Conservation (phyloP, 2,329 filamentous ascomycete genomes). For the Aspergillus pseudoviridinutans region DNA sequence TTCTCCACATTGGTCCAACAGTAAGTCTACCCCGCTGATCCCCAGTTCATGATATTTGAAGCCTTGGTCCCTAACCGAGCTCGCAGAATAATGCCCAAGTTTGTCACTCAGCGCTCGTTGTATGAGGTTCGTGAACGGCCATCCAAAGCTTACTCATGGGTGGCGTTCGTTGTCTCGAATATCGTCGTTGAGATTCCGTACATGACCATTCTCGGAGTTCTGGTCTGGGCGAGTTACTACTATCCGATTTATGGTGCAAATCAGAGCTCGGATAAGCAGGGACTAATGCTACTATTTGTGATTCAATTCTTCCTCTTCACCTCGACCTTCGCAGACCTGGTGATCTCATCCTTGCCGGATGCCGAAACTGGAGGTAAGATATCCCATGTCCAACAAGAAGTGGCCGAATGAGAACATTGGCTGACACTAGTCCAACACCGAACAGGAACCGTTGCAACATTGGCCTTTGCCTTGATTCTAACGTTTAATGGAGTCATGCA, state of each 20-base stretch:
- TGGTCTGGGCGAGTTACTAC: slow-evolving; percentile 80
- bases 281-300: slow-evolving; percentile 72
- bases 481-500: slow-evolving; percentile 68
- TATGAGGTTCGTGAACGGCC: slow-evolving; percentile 59
- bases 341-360: slow-evolving; percentile 69
- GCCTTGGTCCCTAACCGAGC: too few relatives aligned
- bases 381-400: too few relatives aligned
- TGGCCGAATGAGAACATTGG: too few relatives aligned
- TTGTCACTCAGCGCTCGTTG: slow-evolving; percentile 54
- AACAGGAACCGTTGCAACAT: slow-evolving; percentile 60
- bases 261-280: slow-evolving; percentile 61
- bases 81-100: slow-evolving; percentile 51
- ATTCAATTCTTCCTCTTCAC: slow-evolving; percentile 74
- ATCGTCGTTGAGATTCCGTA: slow-evolving; percentile 74
- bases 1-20: slow-evolving; percentile 58
- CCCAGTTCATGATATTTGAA: too few relatives aligned
- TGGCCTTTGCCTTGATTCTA: slow-evolving; percentile 79
- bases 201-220: slow-evolving; percentile 67
- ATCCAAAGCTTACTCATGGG: slow-evolving; percentile 70
- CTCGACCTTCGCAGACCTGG: slow-evolving; percentile 71
- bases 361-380: slow-evolving; percentile 62
- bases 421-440: too few relatives aligned
- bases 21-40: not conserved
- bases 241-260: slow-evolving; percentile 66
- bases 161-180: slow-evolving; percentile 66